Evolutionary conservation across 805 yeast species (phyloP), one percentile per base, ranked within the genome.

Genomic region (Isabelozyma gotoi): DNA sequence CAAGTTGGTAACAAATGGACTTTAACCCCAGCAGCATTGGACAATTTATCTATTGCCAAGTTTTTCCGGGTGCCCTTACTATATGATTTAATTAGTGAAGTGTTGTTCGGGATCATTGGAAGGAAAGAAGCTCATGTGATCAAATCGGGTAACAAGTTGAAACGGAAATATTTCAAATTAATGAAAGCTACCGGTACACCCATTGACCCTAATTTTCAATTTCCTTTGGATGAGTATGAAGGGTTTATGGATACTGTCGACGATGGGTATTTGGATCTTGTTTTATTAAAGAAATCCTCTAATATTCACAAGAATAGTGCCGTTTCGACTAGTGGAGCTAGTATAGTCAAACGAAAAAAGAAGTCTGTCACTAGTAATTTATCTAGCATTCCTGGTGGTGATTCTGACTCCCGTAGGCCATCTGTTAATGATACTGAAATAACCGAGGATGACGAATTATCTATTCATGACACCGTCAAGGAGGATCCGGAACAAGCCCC

Each of bases 1-100:
- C 90, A 85, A 60, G 78, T 87, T 17, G 88, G 88, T 19, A 80
- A 83, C 41, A 82, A 78, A 52, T 85, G 92, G 92, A 63, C 74
- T n/a, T 62, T 86, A 33, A 69, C 78, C 1, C 92, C 94, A 0
- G 81, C 86, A 0, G 77, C 85, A 0, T 68, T 85, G 33, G 89
- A 85, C 50, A 72, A 82, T 38, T 67, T 85, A 50, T 59, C 81
- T 27, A 71, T 83, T 54, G 74, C 91, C 2, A 82, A 83, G 51
- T 73, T 79, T 46, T 85, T 81, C 55, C 84, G 83, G 47, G 73
- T 86, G 18, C 91, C 92, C 2, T 63, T 86, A 40, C 65, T 87
- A 19, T 84, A 83, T 57, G 89, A 84, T 53, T 68, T 85, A 54
- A 78, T 85, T 39, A 66, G 80, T 39, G 94, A 87, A 56, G 81